Evolutionary conservation across 352 stramenopile species (phyloP).

Genomic region (Phytophthora lateralis): DNA sequence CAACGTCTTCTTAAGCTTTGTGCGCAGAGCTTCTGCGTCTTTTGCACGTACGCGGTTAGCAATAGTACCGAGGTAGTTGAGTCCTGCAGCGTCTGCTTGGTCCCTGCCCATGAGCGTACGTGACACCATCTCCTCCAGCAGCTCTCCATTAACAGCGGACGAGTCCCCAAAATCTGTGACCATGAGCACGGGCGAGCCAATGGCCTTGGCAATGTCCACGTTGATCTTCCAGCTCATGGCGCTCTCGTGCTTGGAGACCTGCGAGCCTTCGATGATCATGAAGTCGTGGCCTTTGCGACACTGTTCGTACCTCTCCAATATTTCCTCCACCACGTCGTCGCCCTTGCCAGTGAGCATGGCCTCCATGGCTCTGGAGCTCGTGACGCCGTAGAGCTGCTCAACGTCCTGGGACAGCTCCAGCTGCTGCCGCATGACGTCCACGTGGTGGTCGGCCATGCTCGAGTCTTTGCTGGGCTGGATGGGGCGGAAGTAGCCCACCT

Average conservation of each 20-base stretch:
- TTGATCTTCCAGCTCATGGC: conserved; percentile 85
- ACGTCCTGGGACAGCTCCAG: conserved; percentile 54
- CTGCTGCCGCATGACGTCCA: conserved; percentile 71
- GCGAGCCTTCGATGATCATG: conserved; percentile 83
- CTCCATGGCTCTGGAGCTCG: conserved; percentile 56
- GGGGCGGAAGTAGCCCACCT: conserved; percentile 82
- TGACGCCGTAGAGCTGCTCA: conserved; percentile 60
- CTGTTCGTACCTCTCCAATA: conserved; percentile 66
- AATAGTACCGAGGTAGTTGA: conserved; percentile 79
- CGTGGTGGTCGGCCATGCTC: conserved; percentile 58
- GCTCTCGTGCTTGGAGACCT: conserved; percentile 67
- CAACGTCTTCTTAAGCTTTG: conserved; percentile 38
- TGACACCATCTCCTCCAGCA: conserved; percentile 58
- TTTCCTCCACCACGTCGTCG: conserved; percentile 74
- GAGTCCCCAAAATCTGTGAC: conserved; percentile 56
- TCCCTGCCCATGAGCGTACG: conserved; percentile 66
- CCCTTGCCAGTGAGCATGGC: conserved; percentile 58
- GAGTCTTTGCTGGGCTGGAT: conserved; percentile 53
- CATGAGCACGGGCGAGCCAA: conserved; percentile 67
- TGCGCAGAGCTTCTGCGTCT: conserved; percentile 43
- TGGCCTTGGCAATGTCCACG: conserved; percentile 75
- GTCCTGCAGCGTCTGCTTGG: conserved; percentile 55
- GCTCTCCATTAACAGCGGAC: conserved; percentile 28
- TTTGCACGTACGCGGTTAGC: conserved; percentile 63
- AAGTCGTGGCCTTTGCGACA: conserved; percentile 72